Evolutionary conservation across 2,329 filamentous ascomycete species (phyloP).

Genomic region (Monosporascus cannonballus): DNA sequence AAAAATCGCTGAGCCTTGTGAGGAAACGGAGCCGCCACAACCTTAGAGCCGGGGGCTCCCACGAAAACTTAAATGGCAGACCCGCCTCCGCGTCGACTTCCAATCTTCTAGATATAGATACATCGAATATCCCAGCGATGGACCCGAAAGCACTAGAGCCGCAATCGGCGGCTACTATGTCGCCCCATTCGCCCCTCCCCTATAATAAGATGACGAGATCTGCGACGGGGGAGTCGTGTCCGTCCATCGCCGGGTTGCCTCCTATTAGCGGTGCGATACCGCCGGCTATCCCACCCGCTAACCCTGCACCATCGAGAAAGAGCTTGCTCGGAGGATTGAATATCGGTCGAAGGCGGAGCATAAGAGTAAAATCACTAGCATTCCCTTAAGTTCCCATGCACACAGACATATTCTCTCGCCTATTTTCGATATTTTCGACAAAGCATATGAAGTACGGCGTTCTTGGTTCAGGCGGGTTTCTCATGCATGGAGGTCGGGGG

Average conservation of each 20-base stretch:
- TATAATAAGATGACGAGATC: constrained; percentile 42
- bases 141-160: constrained; percentile 21
- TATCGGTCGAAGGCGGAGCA: background rate
- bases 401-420: too few species aligned
- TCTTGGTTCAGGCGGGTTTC: background rate
- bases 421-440: background rate
- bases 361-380: background rate
- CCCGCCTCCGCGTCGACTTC: constrained; percentile 24
- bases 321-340: constrained; percentile 6
- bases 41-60: constrained; percentile 32
- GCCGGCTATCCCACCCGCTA: constrained; percentile 12
- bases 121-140: constrained; percentile 22
- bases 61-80: constrained; percentile 23
- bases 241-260: background rate
- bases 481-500: background rate
- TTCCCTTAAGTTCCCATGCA: background rate
- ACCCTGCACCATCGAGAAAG: constrained; percentile 21
- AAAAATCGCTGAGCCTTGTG: constrained; percentile 46
- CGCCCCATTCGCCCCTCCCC: constrained; percentile 30
- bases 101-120: constrained; percentile 15
- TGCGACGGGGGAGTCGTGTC: constrained; percentile 35
- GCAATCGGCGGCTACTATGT: constrained; percentile 17
- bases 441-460: background rate
- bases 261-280: background rate
- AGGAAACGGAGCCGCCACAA: constrained; percentile 49